Base-by-base conservation (phyloP, 768 basidiomycete species). In the Phaeotremella skinneri region DNA sequence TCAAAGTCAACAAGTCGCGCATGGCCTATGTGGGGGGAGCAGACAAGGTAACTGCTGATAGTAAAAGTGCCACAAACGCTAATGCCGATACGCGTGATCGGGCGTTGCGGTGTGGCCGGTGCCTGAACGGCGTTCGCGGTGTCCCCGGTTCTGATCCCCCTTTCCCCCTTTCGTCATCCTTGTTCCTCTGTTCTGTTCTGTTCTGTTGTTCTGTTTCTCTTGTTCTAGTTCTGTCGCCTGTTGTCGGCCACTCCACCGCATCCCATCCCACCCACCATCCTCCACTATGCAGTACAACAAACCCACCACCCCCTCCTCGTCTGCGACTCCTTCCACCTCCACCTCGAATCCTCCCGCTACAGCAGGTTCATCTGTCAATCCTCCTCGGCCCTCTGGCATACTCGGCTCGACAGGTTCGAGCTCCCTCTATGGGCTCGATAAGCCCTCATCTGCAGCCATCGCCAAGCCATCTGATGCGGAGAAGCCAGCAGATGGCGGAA, bases 61-160 rank as follows among this genome's bases (percentile, higher is more conserved):
- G n/a, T n/a, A n/a, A n/a, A n/a, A n/a, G n/a, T n/a, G n/a, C n/a
- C n/a, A n/a, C n/a, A n/a, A n/a, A n/a, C n/a, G n/a, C n/a, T n/a
- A 37, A 37, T 17, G 34, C 17, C 7, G 17, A 37, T 17, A 37
- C 34, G 17, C 34, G 34, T 17, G 34, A 37, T 17, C 7, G 34
- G 17, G 9, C 34, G 34, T 37, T 37, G 34, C 9, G 34, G 34
- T 7, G 34, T 7, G 34, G 17, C 34, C 34, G 34, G 43, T 45
- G 43, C 43, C 43, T 45, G 43, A 45, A 21, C 43, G 37, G 43
- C 43, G 34, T 37, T 37, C 17, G 17, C 34, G 34, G n/a, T n/a
- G n/a, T n/a, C n/a, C n/a, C n/a, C n/a, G n/a, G n/a, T n/a, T n/a
- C n/a, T n/a, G n/a, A n/a, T n/a, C n/a, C n/a, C n/a, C n/a, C n/a